Conservation (phyloP, 768 basidiomycete species). For the Phlebiopsis flavidoalba region DNA sequence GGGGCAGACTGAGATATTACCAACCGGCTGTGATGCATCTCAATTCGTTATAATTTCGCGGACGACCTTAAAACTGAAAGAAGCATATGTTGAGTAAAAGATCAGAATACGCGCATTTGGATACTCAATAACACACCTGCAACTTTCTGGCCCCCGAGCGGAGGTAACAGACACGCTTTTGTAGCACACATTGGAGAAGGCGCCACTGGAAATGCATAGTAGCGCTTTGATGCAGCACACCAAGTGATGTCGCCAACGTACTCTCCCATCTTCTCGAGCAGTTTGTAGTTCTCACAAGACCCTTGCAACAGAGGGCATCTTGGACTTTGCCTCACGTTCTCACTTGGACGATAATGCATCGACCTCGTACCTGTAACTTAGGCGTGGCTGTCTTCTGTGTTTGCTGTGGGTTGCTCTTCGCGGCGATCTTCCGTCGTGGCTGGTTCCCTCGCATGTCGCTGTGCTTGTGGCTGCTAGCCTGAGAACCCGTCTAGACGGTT, state of each 20-base stretch:
- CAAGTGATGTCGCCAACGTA: conserved; percentile 37
- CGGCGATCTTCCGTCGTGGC: conserved; percentile 14
- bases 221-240: conserved; percentile 5
- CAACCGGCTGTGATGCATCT: conserved; percentile 90
- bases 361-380: conserved; percentile 40
- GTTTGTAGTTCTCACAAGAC: conserved; percentile 74
- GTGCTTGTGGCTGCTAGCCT: conserved; percentile 19
- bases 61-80: conserved; percentile 82
- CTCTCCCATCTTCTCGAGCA: conserved; percentile 92
- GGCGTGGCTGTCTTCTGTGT: conserved; percentile 16
- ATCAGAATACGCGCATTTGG: conserved; percentile 11
- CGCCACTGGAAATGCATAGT: conserved; percentile 51
- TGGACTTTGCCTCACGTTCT: conserved; percentile 66
- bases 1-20: conserved; percentile 26
- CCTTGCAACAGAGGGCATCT: conserved; percentile 84
- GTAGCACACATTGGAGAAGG: conserved; percentile 99
- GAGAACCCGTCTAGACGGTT: too few species aligned
- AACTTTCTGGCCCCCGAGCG: conserved; percentile 67
- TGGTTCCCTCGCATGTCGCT: conserved; percentile 18
- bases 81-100: conserved; percentile 11
- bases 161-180: conserved; percentile 80
- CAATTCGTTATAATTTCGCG: conserved; percentile 90
- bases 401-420: conserved; percentile 29
- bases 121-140: conserved; percentile 52
- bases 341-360: conserved; percentile 71